Evolutionary conservation across 202 grass and related monocot species (phyloP).

Genomic region (Panicum hallii): DNA sequence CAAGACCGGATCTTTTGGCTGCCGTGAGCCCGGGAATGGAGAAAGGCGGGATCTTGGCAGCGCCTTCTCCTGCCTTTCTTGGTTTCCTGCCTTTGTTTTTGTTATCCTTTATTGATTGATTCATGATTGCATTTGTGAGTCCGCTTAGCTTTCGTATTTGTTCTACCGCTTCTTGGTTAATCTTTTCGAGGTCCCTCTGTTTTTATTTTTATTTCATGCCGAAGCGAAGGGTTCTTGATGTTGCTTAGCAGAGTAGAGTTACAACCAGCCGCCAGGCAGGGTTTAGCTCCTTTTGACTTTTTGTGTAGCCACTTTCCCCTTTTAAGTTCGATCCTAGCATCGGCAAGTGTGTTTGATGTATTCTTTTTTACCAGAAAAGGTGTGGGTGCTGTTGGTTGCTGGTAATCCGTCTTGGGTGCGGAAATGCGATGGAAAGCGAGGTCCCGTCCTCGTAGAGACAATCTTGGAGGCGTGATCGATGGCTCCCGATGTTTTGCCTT

Average conservation of each 20-base stretch:
- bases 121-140: conserved; percentile 32
- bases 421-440: conserved; percentile 35
- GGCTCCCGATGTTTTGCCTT: background rate
- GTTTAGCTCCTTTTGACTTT: conserved; percentile 33
- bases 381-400: background rate
- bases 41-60: conserved; percentile 37
- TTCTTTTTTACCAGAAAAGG: conserved; percentile 1
- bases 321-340: conserved; percentile 25
- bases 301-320: background rate
- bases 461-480: conserved; percentile 18
- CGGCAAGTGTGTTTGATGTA: background rate
- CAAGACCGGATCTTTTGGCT: conserved; percentile 33
- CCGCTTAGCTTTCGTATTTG: background rate
- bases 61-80: conserved; percentile 13
- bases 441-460: background rate
- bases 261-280: background rate
- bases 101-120: background rate
- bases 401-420: conserved; percentile 14
- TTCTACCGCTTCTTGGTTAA: conserved; percentile 9
- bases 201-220: background rate
- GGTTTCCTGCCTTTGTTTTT: background rate
- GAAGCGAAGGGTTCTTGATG: background rate
- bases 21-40: background rate
- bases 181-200: background rate
- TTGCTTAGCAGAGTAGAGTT: conserved; percentile 2